A percentile compares a stretch with the other conserved stretches of the same genome.
Conservation (phyloP, 495 filamentous ascomycete species). For the Penicillium canariense region DNA sequence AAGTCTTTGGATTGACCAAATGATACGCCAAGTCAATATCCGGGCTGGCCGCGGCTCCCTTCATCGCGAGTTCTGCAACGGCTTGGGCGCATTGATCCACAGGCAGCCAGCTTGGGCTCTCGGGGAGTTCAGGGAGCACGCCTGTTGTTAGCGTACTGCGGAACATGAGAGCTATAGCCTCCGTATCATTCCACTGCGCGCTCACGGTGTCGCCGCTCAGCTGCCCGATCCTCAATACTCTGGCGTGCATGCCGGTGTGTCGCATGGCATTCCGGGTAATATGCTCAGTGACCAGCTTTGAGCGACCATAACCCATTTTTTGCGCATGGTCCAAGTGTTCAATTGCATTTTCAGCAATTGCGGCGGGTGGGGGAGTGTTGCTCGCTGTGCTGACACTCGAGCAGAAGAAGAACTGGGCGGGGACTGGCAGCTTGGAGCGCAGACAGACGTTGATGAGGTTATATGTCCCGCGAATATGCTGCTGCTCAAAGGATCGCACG, state of each 20-base stretch:
- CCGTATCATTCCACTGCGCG: slow-evolving; percentile 62
- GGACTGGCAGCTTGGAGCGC: slow-evolving; percentile 26
- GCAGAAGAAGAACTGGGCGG: slow-evolving; percentile 55
- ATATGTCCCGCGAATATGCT: slow-evolving; percentile 56
- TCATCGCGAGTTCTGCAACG: slow-evolving; percentile 24
- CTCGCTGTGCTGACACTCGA: slow-evolving; percentile 56
- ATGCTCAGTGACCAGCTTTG: slow-evolving; percentile 63
- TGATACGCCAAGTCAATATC: slow-evolving; percentile 48
- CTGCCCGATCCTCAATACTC: slow-evolving; percentile 60
- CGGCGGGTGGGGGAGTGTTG: slow-evolving; percentile 26
- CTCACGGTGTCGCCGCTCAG: slow-evolving; percentile 54
- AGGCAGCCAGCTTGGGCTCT: slow-evolving; percentile 55
- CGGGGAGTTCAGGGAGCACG: slow-evolving; percentile 52
- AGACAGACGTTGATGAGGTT: slow-evolving; percentile 61
- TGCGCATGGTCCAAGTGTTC: slow-evolving; percentile 48
- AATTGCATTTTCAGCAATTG: slow-evolving; percentile 49
- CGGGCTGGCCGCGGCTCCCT: not conserved
- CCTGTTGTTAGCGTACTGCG: slow-evolving; percentile 46
- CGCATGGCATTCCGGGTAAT: slow-evolving; percentile 44
- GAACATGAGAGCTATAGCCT: slow-evolving; percentile 64
- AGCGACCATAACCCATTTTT: slow-evolving; percentile 56
- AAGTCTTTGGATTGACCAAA: slow-evolving; percentile 47
- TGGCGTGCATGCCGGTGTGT: slow-evolving; percentile 30
- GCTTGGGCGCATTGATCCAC: slow-evolving; percentile 34
- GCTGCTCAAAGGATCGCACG: slow-evolving; percentile 56